A percentile compares a stretch with the other conserved stretches of the same genome.
These are phyloP conservation scores for Raffaelea deltoideospora DNA, from an alignment of 2,329 filamentous ascomycete genomes.

Conservation along the genomic window DNA sequence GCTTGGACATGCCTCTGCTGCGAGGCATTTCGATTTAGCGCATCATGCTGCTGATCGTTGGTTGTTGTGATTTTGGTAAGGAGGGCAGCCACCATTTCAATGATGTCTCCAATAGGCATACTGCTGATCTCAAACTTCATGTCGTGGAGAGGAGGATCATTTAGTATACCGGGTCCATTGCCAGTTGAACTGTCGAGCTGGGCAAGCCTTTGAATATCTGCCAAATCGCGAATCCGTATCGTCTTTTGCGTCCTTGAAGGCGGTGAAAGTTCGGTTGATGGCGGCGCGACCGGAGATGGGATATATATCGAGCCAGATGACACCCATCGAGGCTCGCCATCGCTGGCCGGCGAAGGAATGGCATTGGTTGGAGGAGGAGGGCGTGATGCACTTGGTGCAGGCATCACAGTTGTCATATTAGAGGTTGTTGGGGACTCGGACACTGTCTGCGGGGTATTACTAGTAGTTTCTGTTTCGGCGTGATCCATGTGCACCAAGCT, in stretches of 20 bases:
- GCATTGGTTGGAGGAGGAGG: slow-evolving; percentile 7
- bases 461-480: slow-evolving; percentile 2
- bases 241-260: slow-evolving; percentile 29
- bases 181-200: slow-evolving; percentile 55
- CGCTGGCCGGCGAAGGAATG: slow-evolving; percentile 22
- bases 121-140: slow-evolving; percentile 85
- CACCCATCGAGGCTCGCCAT: slow-evolving; percentile 13
- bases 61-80: slow-evolving; percentile 95
- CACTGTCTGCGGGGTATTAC: slow-evolving; percentile 10
- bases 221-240: slow-evolving; percentile 75
- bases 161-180: slow-evolving; percentile 31
- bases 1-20: slow-evolving; percentile 36
- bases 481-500: slow-evolving; percentile 8
- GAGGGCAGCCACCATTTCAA: slow-evolving; percentile 95
- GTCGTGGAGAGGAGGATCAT: slow-evolving; percentile 35
- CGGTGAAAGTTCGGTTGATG: slow-evolving; percentile 11
- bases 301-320: background rate
- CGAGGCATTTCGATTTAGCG: slow-evolving; percentile 58
- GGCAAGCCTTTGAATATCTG: slow-evolving; percentile 81
- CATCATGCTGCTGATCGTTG: slow-evolving; percentile 88
- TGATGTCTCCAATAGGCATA: slow-evolving; percentile 94
- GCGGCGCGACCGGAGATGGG: slow-evolving; percentile 14
- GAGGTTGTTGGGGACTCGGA: too few relatives aligned
- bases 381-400: slow-evolving; percentile 4
- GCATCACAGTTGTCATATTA: too few relatives aligned